Evolutionary conservation across 202 grass and related monocot genomes (phyloP).

Genomic region (Brachypodium distachyon): DNA sequence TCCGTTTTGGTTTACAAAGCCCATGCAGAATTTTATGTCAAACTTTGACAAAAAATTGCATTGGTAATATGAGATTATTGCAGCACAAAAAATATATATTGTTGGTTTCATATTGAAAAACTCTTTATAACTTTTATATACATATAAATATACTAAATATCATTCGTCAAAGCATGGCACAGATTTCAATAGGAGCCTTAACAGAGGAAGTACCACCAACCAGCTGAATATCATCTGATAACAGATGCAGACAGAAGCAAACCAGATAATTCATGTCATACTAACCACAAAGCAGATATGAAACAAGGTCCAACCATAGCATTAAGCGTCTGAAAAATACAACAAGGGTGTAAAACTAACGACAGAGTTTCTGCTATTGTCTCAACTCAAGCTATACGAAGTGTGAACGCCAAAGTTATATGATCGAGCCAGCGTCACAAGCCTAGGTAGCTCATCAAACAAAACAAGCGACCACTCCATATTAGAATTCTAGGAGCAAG

Average conservation of each 20-base stretch:
- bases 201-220: too few relatives aligned
- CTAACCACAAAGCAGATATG: background rate
- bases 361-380: background rate
- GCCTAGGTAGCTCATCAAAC: background rate
- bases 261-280: background rate
- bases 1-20: too few relatives aligned
- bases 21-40: too few relatives aligned
- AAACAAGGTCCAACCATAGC: background rate
- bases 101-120: too few relatives aligned
- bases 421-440: background rate
- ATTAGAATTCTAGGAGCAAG: background rate
- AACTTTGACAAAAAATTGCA: too few relatives aligned
- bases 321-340: background rate
- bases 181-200: too few relatives aligned
- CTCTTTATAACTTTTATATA: too few relatives aligned
- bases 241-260: background rate
- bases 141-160: too few relatives aligned
- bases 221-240: background rate
- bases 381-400: conserved; percentile 10
- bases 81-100: too few relatives aligned
- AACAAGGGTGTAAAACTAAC: background rate
- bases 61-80: too few relatives aligned
- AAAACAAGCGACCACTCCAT: background rate
- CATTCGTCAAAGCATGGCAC: too few relatives aligned
- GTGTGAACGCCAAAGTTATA: background rate